Percentiles rank a stretch among this genome's conserved stretches.
These are phyloP conservation scores for Gloeophyllum trabeum DNA, from an alignment of 768 basidiomycete species.

Conservation along the genomic window DNA sequence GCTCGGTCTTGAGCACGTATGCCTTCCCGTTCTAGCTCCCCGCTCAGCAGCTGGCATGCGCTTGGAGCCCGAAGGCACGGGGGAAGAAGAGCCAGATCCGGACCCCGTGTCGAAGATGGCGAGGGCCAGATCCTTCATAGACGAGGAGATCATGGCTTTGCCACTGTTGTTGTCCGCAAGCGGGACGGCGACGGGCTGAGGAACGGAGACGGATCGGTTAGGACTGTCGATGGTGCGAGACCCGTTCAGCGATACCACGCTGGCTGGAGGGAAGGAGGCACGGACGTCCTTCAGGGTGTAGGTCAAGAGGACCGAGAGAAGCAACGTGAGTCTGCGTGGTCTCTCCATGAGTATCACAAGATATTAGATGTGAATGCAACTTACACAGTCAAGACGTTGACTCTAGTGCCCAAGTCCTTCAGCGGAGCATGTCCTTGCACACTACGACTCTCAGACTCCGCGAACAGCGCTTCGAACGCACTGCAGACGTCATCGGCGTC, in stretches of 20 bases:
- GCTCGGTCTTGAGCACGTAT: too few species aligned
- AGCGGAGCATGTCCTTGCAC: too few species aligned
- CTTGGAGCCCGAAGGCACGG: not conserved
- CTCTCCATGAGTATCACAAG: too few species aligned
- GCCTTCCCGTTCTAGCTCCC: too few species aligned
- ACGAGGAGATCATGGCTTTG: constrained; percentile 9
- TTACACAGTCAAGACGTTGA: too few species aligned
- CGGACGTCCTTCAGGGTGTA: not conserved
- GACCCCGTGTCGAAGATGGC: not conserved
- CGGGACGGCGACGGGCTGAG: not conserved
- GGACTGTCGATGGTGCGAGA: constrained; percentile 3
- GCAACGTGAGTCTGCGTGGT: not conserved
- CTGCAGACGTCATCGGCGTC: too few species aligned
- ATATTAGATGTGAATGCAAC: too few species aligned
- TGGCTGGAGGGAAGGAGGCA: not conserved
- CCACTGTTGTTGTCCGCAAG: constrained; percentile 4
- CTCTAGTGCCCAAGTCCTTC: too few species aligned
- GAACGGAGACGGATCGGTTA: not conserved
- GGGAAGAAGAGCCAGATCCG: not conserved
- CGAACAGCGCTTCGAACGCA: too few species aligned
- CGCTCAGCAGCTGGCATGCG: not conserved
- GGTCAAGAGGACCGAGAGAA: not conserved
- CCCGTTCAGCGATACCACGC: not conserved
- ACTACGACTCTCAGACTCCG: too few species aligned
- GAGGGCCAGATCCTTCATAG: constrained; percentile 19